phyloP scores from a whole-genome alignment of 208 protist species.

The Borovskyia barvae region DNA sequence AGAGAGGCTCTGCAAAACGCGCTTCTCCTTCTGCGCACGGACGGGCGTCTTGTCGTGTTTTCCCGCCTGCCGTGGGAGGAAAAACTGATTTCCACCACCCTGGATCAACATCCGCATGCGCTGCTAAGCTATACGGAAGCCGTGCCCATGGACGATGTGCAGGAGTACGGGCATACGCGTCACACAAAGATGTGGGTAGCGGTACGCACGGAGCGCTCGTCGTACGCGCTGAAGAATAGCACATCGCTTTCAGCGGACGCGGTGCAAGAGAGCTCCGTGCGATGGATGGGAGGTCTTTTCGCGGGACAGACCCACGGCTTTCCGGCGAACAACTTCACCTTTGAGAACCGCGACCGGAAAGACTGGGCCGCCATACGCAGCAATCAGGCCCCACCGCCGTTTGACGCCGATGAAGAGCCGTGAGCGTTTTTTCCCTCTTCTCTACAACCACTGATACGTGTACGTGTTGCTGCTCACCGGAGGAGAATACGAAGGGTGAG shows the following conservation, averaged over 20 bases:
- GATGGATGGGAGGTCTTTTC: constrained; percentile 78
- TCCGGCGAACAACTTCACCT: constrained; percentile 86
- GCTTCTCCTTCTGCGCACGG: constrained; percentile 61
- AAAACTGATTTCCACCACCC: constrained; percentile 48
- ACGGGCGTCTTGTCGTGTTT: constrained; percentile 77
- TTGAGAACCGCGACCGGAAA: constrained; percentile 57
- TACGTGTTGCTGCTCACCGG: no score
- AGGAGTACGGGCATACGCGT: constrained; percentile 59
- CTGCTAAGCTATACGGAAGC: constrained; percentile 73
- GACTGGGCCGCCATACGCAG: constrained; percentile 34
- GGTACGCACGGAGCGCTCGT: constrained; percentile 45
- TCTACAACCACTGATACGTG: no score
- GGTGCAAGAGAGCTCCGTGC: constrained; percentile 64
- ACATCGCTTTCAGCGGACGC: constrained; percentile 54
- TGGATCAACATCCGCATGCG: constrained; percentile 74
- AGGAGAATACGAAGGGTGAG: no score
- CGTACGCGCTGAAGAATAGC: constrained; percentile 75
- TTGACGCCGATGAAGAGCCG: constrained; percentile 62
- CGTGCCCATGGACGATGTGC: constrained; percentile 59
- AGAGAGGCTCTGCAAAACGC: constrained; percentile 61
- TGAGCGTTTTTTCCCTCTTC: no score
- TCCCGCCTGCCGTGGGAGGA: constrained; percentile 79
- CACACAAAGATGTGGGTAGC: constrained; percentile 88
- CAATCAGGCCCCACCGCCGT: constrained; percentile 51
- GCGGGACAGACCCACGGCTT: constrained; percentile 84